A percentile compares a stretch with the other conserved stretches of the same genome.
Evolutionary conservation across 352 stramenopile species (phyloP).

Genomic region (Thalassiosira livingstoniorum): DNA sequence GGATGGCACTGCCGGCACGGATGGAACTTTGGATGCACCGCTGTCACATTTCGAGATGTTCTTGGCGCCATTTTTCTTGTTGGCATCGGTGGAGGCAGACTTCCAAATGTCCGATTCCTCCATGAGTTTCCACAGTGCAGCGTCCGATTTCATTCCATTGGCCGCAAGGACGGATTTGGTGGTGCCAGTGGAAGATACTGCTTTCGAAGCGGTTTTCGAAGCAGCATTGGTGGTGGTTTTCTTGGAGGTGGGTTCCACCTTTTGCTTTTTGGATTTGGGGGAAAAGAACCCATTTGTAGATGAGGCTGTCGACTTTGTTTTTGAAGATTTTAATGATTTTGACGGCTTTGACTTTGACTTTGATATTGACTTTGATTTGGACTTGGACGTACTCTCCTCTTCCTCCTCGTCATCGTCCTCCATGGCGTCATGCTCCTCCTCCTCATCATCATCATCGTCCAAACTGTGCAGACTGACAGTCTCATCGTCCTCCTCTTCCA

Average conservation of each 20-base stretch:
- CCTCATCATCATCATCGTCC: conserved; percentile 23
- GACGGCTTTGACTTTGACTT: no score
- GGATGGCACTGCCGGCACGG: not conserved
- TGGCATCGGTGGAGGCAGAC: not conserved
- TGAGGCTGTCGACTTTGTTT: conserved; percentile 1
- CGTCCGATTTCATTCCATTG: conserved; percentile 53
- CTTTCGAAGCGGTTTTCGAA: no score
- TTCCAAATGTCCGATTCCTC: conserved; percentile 27
- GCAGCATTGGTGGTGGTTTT: not conserved
- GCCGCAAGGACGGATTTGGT: conserved; percentile 40
- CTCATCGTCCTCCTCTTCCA: conserved; percentile 30
- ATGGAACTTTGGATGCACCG: not conserved
- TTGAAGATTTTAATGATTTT: conserved; percentile 3
- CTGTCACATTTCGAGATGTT: not conserved
- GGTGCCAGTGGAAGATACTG: not conserved
- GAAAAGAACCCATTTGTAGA: not conserved
- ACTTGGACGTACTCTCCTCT: conserved; percentile 15
- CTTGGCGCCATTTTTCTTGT: conserved; percentile 1
- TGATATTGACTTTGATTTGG: conserved; percentile 26
- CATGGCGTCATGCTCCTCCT: conserved; percentile 17
- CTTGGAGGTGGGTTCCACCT: not conserved
- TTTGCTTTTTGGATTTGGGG: conserved; percentile 39
- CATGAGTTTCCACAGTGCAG: conserved; percentile 7
- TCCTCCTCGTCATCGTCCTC: conserved; percentile 22
- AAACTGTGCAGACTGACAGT: conserved; percentile 24